These are phyloP conservation scores for Chionographis japonica DNA, from an alignment of 106 monocot genomes.

Conservation along the genomic window DNA sequence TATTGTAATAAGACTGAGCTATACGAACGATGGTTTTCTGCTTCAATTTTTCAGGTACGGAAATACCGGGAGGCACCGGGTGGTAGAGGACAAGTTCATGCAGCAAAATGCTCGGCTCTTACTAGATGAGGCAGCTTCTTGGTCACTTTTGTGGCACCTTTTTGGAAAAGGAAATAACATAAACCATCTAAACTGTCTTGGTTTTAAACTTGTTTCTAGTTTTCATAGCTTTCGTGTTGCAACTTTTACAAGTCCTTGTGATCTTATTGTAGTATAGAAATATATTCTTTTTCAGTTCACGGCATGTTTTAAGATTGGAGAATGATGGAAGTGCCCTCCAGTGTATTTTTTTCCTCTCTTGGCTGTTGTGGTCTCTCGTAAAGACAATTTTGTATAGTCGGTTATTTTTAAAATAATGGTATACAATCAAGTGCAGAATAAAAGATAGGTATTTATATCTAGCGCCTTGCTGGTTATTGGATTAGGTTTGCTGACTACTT, in stretches of 20 bases:
- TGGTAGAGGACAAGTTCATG: slow-evolving; percentile 88
- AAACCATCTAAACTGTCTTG: slow-evolving; percentile 9
- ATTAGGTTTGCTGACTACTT: no score
- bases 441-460: no score
- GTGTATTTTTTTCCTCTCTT: neutral
- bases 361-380: no score
- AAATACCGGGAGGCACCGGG: slow-evolving; percentile 55
- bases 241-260: neutral
- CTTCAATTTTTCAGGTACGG: slow-evolving; percentile 37
- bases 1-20: no score
- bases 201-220: slow-evolving; percentile 5
- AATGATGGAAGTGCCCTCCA: no score
- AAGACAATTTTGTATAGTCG: no score
- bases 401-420: no score
- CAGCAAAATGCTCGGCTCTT: slow-evolving; percentile 79
- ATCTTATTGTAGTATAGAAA: no score
- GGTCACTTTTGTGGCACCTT: slow-evolving; percentile 99
- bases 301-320: no score
- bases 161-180: slow-evolving; percentile 89
- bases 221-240: slow-evolving; percentile 1
- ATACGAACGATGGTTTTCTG: neutral
- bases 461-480: no score
- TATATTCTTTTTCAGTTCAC: no score
- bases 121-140: slow-evolving; percentile 96
- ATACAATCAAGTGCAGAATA: no score